These are phyloP conservation scores for Draba incana DNA, from an alignment of 345 rosid species.

Conservation along the genomic window DNA sequence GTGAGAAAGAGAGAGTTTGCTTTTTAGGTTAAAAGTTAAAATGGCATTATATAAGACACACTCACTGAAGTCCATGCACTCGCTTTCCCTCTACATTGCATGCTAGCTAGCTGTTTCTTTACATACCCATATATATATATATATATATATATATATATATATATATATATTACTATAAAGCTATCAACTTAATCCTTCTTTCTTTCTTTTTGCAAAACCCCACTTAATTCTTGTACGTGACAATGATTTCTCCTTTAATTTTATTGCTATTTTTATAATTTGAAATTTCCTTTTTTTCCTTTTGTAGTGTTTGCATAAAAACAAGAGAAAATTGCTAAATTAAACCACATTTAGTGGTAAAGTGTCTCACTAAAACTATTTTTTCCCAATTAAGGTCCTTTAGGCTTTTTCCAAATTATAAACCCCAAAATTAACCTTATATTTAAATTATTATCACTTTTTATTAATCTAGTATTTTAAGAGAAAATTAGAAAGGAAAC, in stretches of 20 bases:
- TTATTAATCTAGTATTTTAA: too few species aligned
- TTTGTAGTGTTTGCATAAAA: too few species aligned
- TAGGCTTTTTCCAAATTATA: too few species aligned
- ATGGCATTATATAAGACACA: conserved; percentile 38
- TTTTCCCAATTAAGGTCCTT: too few species aligned
- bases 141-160: not conserved
- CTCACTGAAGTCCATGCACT: conserved; percentile 47
- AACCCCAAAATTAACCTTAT: too few species aligned
- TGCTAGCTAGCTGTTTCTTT: conserved; percentile 43
- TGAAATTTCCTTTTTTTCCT: too few species aligned
- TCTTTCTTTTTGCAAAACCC: not conserved
- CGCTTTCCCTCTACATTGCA: conserved; percentile 42
- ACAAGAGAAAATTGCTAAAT: too few species aligned
- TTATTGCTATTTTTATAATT: too few species aligned
- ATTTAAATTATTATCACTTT: too few species aligned
- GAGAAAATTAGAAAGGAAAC: too few species aligned
- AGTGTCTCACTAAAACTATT: too few species aligned
- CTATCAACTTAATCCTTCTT: not conserved
- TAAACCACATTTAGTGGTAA: too few species aligned
- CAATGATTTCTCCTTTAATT: not conserved
- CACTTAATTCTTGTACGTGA: conserved; percentile 8
- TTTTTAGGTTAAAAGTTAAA: conserved; percentile 42
- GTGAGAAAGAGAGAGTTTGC: conserved; percentile 26
- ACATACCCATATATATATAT: not conserved
- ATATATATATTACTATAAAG: not conserved